phyloP scores from a whole-genome alignment of 495 filamentous ascomycete species.

The Neurospora terricola region DNA sequence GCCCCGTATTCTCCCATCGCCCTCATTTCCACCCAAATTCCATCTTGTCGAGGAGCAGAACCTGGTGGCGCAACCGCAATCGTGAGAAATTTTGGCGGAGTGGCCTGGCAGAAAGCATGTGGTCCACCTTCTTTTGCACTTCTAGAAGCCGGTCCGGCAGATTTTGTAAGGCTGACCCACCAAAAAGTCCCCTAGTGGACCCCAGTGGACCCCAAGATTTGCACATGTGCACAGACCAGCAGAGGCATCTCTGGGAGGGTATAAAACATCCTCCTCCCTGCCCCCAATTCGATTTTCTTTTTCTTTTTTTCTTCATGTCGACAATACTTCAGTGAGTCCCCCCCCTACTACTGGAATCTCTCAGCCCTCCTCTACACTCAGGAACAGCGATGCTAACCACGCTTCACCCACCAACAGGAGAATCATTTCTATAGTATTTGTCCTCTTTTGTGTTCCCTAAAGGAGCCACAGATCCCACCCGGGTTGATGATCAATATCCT shows the following conservation, averaged over 20 bases:
- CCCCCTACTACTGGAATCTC: conserved; percentile 26
- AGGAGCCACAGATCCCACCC: conserved; percentile 54
- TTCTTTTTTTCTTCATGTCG: conserved; percentile 41
- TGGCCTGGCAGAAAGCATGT: conserved; percentile 22
- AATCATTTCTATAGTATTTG: conserved; percentile 89
- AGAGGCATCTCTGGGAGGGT: conserved; percentile 15
- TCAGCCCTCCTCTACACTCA: not conserved
- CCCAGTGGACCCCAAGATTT: conserved; percentile 11
- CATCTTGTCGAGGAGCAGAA: not conserved
- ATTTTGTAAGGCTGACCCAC: not conserved
- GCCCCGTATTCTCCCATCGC: not conserved
- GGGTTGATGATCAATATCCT: conserved; percentile 54
- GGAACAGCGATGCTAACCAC: conserved; percentile 13
- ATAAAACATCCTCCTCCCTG: conserved; percentile 20
- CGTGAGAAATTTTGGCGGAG: conserved; percentile 23
- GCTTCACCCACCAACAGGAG: conserved; percentile 36
- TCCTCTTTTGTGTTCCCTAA: conserved; percentile 70
- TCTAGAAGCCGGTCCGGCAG: not conserved
- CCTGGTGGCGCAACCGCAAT: not conserved
- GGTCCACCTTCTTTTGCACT: conserved; percentile 12
- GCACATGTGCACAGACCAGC: conserved; percentile 31
- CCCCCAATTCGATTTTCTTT: conserved; percentile 17
- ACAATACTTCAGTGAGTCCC: conserved; percentile 49
- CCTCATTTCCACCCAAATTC: not conserved
- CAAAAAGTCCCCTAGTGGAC: conserved; percentile 4